phyloP scores from a whole-genome alignment of 2,329 filamentous ascomycete genomes.

The Endothia cerciana region DNA sequence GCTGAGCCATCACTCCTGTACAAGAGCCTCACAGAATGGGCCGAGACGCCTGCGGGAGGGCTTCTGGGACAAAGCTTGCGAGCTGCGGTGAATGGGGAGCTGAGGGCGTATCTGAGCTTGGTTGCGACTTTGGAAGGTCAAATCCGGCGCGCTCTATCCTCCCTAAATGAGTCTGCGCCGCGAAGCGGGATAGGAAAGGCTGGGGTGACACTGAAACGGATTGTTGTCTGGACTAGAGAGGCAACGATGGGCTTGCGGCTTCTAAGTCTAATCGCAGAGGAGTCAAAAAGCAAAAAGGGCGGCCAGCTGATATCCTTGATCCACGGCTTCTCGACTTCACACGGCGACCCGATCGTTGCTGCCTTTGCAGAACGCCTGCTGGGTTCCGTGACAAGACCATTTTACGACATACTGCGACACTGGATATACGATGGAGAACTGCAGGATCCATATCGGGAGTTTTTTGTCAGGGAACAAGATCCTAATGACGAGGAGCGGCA shows the following conservation, averaged over 20 bases:
- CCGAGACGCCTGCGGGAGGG: constrained; percentile 78
- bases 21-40: constrained; percentile 76
- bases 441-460: constrained; percentile 93
- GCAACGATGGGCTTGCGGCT: constrained; percentile 92
- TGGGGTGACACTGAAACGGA: constrained; percentile 91
- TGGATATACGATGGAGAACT: constrained; percentile 99
- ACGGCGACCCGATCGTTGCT: constrained; percentile 93
- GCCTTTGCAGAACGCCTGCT: constrained; percentile 90
- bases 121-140: constrained; percentile 93
- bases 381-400: constrained; percentile 84
- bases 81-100: constrained; percentile 81
- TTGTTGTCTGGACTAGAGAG: constrained; percentile 96
- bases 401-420: constrained; percentile 92
- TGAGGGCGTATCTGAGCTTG: constrained; percentile 86
- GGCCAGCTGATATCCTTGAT: constrained; percentile 93
- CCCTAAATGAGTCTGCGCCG: constrained; percentile 70
- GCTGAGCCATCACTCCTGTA: constrained; percentile 96
- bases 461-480: constrained; percentile 88
- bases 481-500: constrained; percentile 49
- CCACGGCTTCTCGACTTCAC: constrained; percentile 88
- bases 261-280: constrained; percentile 93
- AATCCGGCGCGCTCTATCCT: constrained; percentile 79
- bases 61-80: constrained; percentile 91
- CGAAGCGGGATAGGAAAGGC: constrained; percentile 77
- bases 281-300: constrained; percentile 80